phyloP scores from a whole-genome alignment of 257 asterid species.

The Cinchona pubescens region DNA sequence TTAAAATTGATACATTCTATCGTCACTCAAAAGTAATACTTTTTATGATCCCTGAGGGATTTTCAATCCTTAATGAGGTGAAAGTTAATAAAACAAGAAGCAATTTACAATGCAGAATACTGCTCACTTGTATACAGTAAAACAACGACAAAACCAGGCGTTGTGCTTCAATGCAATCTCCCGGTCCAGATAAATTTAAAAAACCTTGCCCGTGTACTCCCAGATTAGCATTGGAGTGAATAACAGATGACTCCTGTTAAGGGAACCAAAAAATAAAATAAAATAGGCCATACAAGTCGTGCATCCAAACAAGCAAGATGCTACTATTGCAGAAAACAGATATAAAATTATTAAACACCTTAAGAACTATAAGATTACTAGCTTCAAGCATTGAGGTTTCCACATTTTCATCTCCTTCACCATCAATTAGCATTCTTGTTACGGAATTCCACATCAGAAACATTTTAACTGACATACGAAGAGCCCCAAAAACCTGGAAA shows the following conservation, averaged over 20 bases:
- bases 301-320: constrained; percentile 16
- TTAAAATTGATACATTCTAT: neutral
- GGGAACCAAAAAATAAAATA: constrained; percentile 1
- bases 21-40: neutral
- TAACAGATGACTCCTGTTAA: constrained; percentile 72
- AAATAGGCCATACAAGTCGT: constrained; percentile 19
- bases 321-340: constrained; percentile 7
- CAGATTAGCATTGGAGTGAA: constrained; percentile 92
- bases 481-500: constrained; percentile 96
- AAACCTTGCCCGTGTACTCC: constrained; percentile 98
- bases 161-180: constrained; percentile 94
- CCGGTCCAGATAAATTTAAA: constrained; percentile 88
- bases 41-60: neutral
- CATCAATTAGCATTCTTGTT: constrained; percentile 88
- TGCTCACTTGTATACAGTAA: constrained; percentile 83
- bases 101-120: neutral
- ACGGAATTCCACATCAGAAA: constrained; percentile 97
- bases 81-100: constrained; percentile 3
- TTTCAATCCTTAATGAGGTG: neutral
- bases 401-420: constrained; percentile 96
- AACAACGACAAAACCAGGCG: constrained; percentile 84
- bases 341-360: constrained; percentile 44
- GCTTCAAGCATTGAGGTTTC: constrained; percentile 97
- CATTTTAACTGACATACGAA: constrained; percentile 98
- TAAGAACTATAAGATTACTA: constrained; percentile 92